phyloP scores from a whole-genome alignment of 2,329 filamentous ascomycete species.

The Parastagonospora nodorum region DNA sequence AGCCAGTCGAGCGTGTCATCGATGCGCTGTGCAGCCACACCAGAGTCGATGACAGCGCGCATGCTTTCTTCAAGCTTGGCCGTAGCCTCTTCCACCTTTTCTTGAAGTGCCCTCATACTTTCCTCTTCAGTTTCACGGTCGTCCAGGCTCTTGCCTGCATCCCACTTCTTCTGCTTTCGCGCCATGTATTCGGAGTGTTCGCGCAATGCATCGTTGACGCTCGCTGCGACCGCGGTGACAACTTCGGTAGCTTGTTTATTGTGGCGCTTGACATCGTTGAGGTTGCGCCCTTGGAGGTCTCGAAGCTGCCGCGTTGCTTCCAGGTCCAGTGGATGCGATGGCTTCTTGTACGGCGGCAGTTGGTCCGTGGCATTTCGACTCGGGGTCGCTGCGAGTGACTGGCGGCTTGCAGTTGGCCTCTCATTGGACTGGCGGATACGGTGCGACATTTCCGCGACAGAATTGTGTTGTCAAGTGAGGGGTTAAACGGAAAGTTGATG shows the following conservation, averaged over 20 bases:
- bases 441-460: constrained; percentile 25
- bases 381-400: constrained; percentile 14
- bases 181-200: constrained; percentile 46
- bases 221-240: constrained; percentile 56
- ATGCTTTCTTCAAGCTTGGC: constrained; percentile 62
- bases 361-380: constrained; percentile 15
- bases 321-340: constrained; percentile 56
- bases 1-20: constrained; percentile 52
- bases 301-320: constrained; percentile 54
- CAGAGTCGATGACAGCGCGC: constrained; percentile 62
- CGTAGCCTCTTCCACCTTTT: constrained; percentile 58
- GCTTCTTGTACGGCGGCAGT: constrained; percentile 60
- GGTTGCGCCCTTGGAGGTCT: constrained; percentile 49
- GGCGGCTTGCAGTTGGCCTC: constrained; percentile 19
- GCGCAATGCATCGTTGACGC: constrained; percentile 62
- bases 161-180: constrained; percentile 40
- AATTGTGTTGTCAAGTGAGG: too few relatives aligned
- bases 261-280: constrained; percentile 55
- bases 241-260: constrained; percentile 52
- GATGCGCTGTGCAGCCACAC: constrained; percentile 53
- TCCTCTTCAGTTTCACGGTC: constrained; percentile 47
- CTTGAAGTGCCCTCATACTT: constrained; percentile 46
- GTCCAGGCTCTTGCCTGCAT: constrained; percentile 42
- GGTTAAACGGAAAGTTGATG: neutral
- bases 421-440: constrained; percentile 23